Conservation (phyloP, 2,329 filamentous ascomycete species). For the Dendryphion nanum region DNA sequence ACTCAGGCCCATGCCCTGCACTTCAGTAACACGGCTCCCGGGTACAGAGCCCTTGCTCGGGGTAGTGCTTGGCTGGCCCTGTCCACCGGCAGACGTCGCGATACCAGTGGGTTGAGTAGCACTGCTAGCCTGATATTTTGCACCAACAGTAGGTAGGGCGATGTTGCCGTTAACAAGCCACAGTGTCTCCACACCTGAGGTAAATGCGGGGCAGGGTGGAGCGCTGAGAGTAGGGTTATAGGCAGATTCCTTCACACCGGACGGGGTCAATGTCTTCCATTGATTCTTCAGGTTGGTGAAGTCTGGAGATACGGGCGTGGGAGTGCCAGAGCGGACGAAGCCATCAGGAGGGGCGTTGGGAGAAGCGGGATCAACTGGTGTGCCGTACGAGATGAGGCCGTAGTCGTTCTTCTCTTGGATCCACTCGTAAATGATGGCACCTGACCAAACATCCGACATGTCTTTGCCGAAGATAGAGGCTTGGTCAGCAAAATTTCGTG, state of each 20-base stretch:
- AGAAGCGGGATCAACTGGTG: conserved; percentile 50
- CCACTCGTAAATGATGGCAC: conserved; percentile 87
- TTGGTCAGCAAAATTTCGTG: conserved; percentile 69
- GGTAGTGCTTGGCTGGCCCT: conserved; percentile 7
- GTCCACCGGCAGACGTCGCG: neutral
- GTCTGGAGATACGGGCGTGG: conserved; percentile 71
- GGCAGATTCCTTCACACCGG: conserved; percentile 63
- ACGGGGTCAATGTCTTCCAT: conserved; percentile 71
- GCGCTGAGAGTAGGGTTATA: conserved; percentile 65
- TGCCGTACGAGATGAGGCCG: conserved; percentile 75
- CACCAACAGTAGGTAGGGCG: conserved; percentile 66
- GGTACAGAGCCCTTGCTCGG: conserved; percentile 16
- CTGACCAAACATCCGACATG: conserved; percentile 72
- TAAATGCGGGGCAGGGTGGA: conserved; percentile 69
- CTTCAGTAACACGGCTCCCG: conserved; percentile 11
- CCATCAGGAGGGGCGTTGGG: conserved; percentile 58
- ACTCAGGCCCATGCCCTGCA: conserved; percentile 20
- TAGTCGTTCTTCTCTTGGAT: conserved; percentile 82
- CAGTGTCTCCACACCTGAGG: conserved; percentile 48
- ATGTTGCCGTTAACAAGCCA: conserved; percentile 75
- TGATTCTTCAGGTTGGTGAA: conserved; percentile 74
- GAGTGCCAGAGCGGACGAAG: conserved; percentile 69
- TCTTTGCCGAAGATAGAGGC: conserved; percentile 70
- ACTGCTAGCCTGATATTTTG: conserved; percentile 21
- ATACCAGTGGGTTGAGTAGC: conserved; percentile 9